Percentiles rank a stretch among this genome's conserved stretches.
Evolutionary conservation across 2,329 filamentous ascomycete species (phyloP).

Genomic region (Claviceps pusilla): DNA sequence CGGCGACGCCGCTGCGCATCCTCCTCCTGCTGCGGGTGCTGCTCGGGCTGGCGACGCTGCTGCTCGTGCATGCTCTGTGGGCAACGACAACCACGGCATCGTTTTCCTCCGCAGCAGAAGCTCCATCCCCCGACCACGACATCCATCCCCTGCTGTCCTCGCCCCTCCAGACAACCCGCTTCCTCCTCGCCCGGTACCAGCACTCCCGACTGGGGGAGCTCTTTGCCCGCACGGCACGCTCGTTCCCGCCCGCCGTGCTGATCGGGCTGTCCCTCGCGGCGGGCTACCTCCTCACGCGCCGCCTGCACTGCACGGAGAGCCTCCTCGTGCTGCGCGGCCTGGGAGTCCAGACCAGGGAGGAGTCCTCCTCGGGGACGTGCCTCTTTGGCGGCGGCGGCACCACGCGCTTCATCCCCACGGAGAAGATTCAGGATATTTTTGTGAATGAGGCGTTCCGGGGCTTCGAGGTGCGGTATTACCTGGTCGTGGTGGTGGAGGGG

Average conservation of each 20-base stretch:
- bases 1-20: conserved; percentile 32
- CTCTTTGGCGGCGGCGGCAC: conserved; percentile 31
- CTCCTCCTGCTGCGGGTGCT: conserved; percentile 24
- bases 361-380: conserved; percentile 39
- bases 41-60: conserved; percentile 25
- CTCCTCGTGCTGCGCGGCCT: conserved; percentile 77
- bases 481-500: conserved; percentile 78
- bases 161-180: background rate
- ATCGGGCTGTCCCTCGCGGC: conserved; percentile 26
- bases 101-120: background rate
- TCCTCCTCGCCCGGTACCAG: conserved; percentile 11
- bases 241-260: conserved; percentile 23
- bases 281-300: conserved; percentile 14
- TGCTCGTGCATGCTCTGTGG: conserved; percentile 37
- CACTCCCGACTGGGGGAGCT: conserved; percentile 20
- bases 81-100: conserved; percentile 7
- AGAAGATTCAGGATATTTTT: conserved; percentile 80
- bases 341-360: conserved; percentile 70
- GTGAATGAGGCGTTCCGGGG: conserved; percentile 91
- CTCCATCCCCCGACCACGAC: background rate
- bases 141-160: background rate
- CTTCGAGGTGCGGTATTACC: conserved; percentile 79
- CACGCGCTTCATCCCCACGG: conserved; percentile 65
- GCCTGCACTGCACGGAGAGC: conserved; percentile 55
- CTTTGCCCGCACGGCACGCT: conserved; percentile 17